These are phyloP conservation scores for Xylariaceae sp. DNA, from an alignment of 2,329 filamentous ascomycete species.

Conservation along the genomic window DNA sequence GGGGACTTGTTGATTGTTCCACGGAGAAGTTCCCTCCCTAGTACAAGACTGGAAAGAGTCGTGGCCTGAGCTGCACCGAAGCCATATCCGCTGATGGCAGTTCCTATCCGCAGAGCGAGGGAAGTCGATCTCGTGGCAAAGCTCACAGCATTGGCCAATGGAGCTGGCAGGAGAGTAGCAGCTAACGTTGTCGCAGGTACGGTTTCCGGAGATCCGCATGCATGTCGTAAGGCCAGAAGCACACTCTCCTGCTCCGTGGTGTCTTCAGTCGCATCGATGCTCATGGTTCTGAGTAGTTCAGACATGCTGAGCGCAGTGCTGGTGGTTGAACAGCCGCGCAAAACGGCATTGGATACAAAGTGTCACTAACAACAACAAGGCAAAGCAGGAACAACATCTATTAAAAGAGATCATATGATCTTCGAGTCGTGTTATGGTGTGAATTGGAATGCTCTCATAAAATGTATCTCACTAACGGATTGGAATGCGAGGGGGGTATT, in stretches of 20 bases:
- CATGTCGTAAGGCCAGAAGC: slow-evolving; percentile 2
- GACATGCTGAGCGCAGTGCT: background rate
- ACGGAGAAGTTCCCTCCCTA: slow-evolving; percentile 51
- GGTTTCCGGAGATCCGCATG: background rate
- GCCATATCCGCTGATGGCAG: slow-evolving; percentile 47
- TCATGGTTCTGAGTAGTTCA: slow-evolving; percentile 2
- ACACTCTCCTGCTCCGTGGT: slow-evolving; percentile 6
- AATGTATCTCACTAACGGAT: background rate
- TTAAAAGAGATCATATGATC: background rate
- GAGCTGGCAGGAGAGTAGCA: slow-evolving; percentile 51
- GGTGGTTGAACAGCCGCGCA: background rate
- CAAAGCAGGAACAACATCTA: background rate
- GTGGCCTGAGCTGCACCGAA: slow-evolving; percentile 51
- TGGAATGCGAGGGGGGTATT: background rate
- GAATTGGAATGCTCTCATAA: background rate
- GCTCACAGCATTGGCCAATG: slow-evolving; percentile 55
- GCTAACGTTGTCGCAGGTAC: slow-evolving; percentile 23
- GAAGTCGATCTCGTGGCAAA: slow-evolving; percentile 56
- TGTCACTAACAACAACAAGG: background rate
- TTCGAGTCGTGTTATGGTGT: background rate
- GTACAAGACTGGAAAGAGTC: slow-evolving; percentile 52
- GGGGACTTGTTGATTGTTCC: slow-evolving; percentile 49
- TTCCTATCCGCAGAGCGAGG: slow-evolving; percentile 50
- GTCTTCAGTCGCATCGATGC: slow-evolving; percentile 13
- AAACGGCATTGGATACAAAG: background rate